These are phyloP conservation scores for Phytopythium ostracodes DNA, from an alignment of 352 stramenopile species.

Conservation along the genomic window DNA sequence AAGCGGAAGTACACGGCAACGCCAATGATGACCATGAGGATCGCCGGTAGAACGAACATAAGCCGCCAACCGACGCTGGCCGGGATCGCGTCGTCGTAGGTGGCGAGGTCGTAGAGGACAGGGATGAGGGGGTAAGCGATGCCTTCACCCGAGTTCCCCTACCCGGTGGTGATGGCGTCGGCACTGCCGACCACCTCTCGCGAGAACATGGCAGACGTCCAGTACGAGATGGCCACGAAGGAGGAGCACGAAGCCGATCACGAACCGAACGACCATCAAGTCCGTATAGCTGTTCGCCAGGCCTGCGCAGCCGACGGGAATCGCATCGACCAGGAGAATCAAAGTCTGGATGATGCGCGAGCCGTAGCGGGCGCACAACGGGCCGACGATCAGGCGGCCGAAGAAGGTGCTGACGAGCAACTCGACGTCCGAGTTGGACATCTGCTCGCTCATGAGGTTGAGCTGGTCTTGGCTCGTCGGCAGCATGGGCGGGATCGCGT, in stretches of 20 bases:
- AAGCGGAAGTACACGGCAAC: slow-evolving; percentile 70
- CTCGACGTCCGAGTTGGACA: slow-evolving; percentile 88
- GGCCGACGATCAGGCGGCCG: slow-evolving; percentile 86
- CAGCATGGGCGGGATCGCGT: slow-evolving; percentile 88
- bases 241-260: slow-evolving; percentile 91
- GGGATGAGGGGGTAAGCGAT: slow-evolving; percentile 83
- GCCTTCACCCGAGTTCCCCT: slow-evolving; percentile 91
- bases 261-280: slow-evolving; percentile 83
- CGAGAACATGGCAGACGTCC: slow-evolving; percentile 88
- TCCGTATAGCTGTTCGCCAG: slow-evolving; percentile 64
- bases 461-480: slow-evolving; percentile 82
- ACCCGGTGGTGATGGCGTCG: slow-evolving; percentile 88
- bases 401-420: slow-evolving; percentile 85
- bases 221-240: slow-evolving; percentile 90
- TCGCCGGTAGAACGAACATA: slow-evolving; percentile 80
- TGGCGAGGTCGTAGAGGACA: slow-evolving; percentile 83
- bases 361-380: slow-evolving; percentile 90
- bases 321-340: slow-evolving; percentile 67
- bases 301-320: slow-evolving; percentile 75
- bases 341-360: slow-evolving; percentile 68
- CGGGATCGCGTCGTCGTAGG: slow-evolving; percentile 27
- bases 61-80: slow-evolving; percentile 80
- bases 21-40: slow-evolving; percentile 69
- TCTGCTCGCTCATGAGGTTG: slow-evolving; percentile 74
- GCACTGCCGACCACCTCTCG: slow-evolving; percentile 87